Percentiles rank a stretch among this genome's conserved stretches.
phyloP scores from a whole-genome alignment of 1,284 basidiomycete species.

The Ceratobasidium sp. region DNA sequence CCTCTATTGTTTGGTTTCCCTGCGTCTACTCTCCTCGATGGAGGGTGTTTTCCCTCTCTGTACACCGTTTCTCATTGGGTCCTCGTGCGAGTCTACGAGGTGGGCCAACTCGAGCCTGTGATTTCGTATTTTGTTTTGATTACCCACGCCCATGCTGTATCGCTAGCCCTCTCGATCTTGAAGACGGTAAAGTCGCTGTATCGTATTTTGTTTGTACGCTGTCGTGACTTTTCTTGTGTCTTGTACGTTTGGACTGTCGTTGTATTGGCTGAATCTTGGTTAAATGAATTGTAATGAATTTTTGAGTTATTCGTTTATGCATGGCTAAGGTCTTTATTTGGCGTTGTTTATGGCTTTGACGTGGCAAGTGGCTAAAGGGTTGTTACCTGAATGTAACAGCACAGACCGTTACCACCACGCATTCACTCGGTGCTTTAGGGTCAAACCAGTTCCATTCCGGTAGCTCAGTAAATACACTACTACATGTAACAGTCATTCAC shows the following conservation, averaged over 20 bases:
- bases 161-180: slow-evolving; percentile 2
- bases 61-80: not conserved
- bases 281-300: not conserved
- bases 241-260: slow-evolving; percentile 2
- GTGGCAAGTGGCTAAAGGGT: not conserved
- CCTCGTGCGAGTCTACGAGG: not conserved
- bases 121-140: not conserved
- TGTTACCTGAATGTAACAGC: too few species aligned
- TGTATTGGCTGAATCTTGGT: not conserved
- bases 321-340: not conserved
- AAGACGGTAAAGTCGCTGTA: slow-evolving; percentile 10
- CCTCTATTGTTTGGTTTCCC: not conserved
- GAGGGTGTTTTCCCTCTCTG: not conserved
- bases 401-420: too few species aligned
- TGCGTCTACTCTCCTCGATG: not conserved
- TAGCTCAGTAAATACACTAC: not conserved
- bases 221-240: slow-evolving; percentile 4
- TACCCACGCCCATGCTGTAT: slow-evolving; percentile 18
- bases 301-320: not conserved
- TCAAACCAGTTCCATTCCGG: not conserved
- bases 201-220: slow-evolving; percentile 10
- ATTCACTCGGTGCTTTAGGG: too few species aligned
- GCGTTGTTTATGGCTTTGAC: not conserved
- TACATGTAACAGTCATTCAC: not conserved
- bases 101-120: not conserved